Evolutionary conservation across 75 land plant genomes (phyloP).

Genomic region (Pinus taeda): DNA sequence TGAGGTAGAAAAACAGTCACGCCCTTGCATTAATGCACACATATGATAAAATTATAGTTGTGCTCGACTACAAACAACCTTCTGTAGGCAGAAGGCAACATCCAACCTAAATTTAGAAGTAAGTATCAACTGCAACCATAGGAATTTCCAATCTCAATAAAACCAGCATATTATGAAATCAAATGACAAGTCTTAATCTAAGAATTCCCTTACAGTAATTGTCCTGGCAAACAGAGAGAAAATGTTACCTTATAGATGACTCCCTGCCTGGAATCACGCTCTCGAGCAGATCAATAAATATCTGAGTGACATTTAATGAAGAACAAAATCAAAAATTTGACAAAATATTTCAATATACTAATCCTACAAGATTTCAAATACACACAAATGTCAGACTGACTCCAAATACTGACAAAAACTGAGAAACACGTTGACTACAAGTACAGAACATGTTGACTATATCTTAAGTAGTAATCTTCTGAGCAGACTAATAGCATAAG

Average conservation of each 20-base stretch:
- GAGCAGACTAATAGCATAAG: not conserved
- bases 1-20: no score
- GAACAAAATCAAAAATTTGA: not conserved
- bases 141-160: not conserved
- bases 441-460: no score
- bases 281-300: conserved; percentile 84
- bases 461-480: not conserved
- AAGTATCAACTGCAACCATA: not conserved
- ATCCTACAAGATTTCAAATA: not conserved
- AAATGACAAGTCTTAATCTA: not conserved
- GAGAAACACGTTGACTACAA: no score
- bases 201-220: not conserved
- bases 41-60: no score
- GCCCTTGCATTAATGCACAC: no score
- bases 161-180: not conserved
- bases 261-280: conserved; percentile 63
- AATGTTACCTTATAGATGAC: conserved; percentile 67
- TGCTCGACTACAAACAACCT: not conserved
- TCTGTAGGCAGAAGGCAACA: not conserved
- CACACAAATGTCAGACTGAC: not conserved
- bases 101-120: not conserved
- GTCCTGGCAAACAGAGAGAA: not conserved
- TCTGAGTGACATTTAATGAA: conserved; percentile 34
- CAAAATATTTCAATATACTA: not conserved
- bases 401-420: no score